Evolutionary conservation across 768 basidiomycete species (phyloP), one percentile per base, ranked within the genome.

Genomic region (button mushroom (Agaricus bisporus)): DNA sequence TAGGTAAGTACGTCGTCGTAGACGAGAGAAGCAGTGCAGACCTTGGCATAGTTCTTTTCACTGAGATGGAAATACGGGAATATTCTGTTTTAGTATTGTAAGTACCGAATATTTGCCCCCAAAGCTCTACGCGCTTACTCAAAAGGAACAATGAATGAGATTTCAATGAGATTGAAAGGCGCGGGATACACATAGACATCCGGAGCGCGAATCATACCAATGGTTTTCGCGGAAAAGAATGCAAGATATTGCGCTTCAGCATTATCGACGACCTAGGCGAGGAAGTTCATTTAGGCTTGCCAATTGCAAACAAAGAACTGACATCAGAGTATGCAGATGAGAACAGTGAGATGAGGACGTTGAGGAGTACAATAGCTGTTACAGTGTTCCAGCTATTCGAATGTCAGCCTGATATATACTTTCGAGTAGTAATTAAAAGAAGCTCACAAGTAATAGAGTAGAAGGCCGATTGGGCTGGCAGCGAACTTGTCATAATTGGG

Each of bases 321-420:
- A 90, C 91, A 61, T 94, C 93, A 10, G 85, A 82, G 62, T 95
- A 95, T 0, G 93, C 92, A 47, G 92, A 91, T 15, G 93, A 85
- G 66, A 97, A 97, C 60, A 98, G 71, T n/a, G 94, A 97, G 60
- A 98, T 93, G 63, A 98, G 77, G 63, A 98, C 84, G 64, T 98
- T 98, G 65, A 97, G 80, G 47, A 97, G 76, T 50, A 98, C 80
- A 47, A 97, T 78, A 15, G 82, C 87, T 2, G 90, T 86, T 18
- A 84, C 78, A 50, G 91, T 79, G 68, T 86, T 92, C 92, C 91
- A 95, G 41, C 86, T 87, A 15, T 41, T 18, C 5, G 42, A 41
- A 5, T 39, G 38, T 39, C 38, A 39, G 12, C 17, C 8, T 11
- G 32, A 32, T 1, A 32, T 32, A 32, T 11, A 32, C 32, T 4